Evolutionary conservation across 1,284 basidiomycete genomes (phyloP), one percentile per base, ranked within the genome.

Genomic region (Tranzscheliella williamsii): DNA sequence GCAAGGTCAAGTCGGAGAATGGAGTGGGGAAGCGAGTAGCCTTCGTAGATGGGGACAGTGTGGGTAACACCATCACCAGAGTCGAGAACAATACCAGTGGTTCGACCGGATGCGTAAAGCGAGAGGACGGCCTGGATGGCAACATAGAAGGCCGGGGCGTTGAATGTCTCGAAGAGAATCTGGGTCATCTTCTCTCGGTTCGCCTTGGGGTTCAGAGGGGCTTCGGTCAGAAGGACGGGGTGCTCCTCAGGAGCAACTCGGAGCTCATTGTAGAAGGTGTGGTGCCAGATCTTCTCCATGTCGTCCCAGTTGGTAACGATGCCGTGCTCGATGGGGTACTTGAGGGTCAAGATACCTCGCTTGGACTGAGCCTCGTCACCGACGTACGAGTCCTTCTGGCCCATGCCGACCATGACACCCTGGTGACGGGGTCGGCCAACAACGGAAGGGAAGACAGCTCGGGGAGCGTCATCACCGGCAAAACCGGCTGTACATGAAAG

Each of bases 121-220:
- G 90, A 92, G 32, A 94, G 84, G 47, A 92, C 90, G 79, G 90
- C 90, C 82, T 93, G 91, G 80, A 92, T 91, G 50, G 88, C 85
- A 69, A 92, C 90, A 83, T 92, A 92, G 84, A 93, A 91, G 15
- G 90, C 90, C 46, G 90, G 90, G 4, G 85, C 86, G 81, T 92
- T 93, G 85, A 94, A 93, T 36, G 90, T 93, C 84, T 94, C 90
- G 80, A 94, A 94, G 89, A 92, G 92, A 84, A 92, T 91, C 82
- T 92, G 90, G 58, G 90, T 91, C 90, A 92, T 92, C 85, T 92
- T 92, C 83, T 94, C 90, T 78, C 90, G 84, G 83, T 93, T 92
- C 57, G 87, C 87, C 84, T 92, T 93, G 72, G 91, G 90, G 84
- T 92, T 94, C 67, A 91, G 85, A 82, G 90, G 84, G n/a, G 90